A percentile compares a stretch with the other conserved stretches of the same genome.
Conservation (phyloP, 1,284 basidiomycete species). For the Chalciporus sp. region DNA sequence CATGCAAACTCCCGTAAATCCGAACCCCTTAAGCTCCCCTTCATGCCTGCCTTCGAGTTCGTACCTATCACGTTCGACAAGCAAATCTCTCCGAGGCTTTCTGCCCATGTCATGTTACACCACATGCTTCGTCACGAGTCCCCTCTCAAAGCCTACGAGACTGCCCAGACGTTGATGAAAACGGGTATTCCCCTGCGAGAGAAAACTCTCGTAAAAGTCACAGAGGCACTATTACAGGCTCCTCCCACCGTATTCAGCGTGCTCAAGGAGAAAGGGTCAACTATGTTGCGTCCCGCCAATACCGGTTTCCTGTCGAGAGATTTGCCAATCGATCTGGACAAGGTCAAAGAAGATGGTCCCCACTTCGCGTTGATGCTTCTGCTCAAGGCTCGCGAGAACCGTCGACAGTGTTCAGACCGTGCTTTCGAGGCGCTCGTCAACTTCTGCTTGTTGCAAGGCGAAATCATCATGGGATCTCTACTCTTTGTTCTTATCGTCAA, state of each 20-base stretch:
- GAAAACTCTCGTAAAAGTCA: conserved; percentile 49
- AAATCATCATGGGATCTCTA: conserved; percentile 70
- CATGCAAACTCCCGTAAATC: conserved; percentile 19
- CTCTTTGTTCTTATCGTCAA: conserved; percentile 67
- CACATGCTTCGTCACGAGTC: conserved; percentile 56
- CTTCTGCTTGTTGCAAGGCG: conserved; percentile 71
- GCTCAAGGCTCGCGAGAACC: conserved; percentile 52
- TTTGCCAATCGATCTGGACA: conserved; percentile 23
- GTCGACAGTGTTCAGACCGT: conserved; percentile 53
- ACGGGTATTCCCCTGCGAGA: conserved; percentile 50
- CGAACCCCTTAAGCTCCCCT: conserved; percentile 22
- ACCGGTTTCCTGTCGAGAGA: conserved; percentile 6
- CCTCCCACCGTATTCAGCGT: conserved; percentile 29
- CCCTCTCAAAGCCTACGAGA: conserved; percentile 47
- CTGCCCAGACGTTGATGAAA: conserved; percentile 54
- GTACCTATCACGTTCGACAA: conserved; percentile 50
- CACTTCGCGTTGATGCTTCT: conserved; percentile 57
- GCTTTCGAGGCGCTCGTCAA: conserved; percentile 65
- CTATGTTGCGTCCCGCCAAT: conserved; percentile 11
- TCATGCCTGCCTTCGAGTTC: conserved; percentile 35
- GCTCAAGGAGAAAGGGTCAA: conserved; percentile 25
- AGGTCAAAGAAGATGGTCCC: conserved; percentile 40
- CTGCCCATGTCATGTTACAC: conserved; percentile 66
- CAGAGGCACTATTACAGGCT: conserved; percentile 38
- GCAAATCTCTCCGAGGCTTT: conserved; percentile 55